A percentile compares a stretch with the other conserved stretches of the same genome.
These are phyloP conservation scores for Pyrrhoderma lamaoense DNA, from an alignment of 1,284 basidiomycete species.

Conservation along the genomic window DNA sequence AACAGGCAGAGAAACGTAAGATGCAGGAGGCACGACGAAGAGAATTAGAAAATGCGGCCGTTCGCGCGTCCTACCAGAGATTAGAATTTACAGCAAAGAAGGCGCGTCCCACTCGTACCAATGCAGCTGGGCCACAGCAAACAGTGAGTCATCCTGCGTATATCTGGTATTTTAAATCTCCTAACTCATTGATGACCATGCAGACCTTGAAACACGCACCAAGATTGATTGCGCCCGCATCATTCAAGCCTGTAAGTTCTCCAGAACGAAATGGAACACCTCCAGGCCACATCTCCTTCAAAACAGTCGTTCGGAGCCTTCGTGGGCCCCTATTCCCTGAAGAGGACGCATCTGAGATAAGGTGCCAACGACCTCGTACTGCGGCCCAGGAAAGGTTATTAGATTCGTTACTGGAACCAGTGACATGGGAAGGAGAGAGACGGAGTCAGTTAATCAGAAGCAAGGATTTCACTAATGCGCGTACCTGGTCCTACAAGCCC, in stretches of 20 bases:
- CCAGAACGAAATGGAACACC: not conserved
- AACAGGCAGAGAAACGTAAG: slow-evolving; percentile 36
- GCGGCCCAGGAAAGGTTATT: slow-evolving; percentile 36
- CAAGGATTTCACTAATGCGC: not conserved
- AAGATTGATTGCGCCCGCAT: no score
- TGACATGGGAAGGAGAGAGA: slow-evolving; percentile 34
- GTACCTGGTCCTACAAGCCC: not conserved
- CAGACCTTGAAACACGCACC: no score
- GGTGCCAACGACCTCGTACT: slow-evolving; percentile 20
- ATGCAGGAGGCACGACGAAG: slow-evolving; percentile 29
- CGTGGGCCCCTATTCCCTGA: slow-evolving; percentile 53
- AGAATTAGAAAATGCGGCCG: not conserved
- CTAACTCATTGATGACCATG: no score
- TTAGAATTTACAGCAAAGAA: slow-evolving; percentile 7
- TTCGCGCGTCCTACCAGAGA: not conserved
- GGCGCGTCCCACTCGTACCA: not conserved
- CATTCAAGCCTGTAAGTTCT: no score
- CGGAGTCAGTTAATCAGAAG: slow-evolving; percentile 30
- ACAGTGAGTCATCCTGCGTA: no score
- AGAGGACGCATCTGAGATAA: slow-evolving; percentile 26
- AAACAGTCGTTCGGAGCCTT: slow-evolving; percentile 51
- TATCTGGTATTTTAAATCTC: no score
- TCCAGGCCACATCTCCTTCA: slow-evolving; percentile 31
- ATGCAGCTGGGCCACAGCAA: no score
- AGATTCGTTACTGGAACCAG: slow-evolving; percentile 39